Evolutionary conservation across 2,329 filamentous ascomycete species (phyloP), one percentile per base, ranked within the genome.

Genomic region (Cladosporium sp.): DNA sequence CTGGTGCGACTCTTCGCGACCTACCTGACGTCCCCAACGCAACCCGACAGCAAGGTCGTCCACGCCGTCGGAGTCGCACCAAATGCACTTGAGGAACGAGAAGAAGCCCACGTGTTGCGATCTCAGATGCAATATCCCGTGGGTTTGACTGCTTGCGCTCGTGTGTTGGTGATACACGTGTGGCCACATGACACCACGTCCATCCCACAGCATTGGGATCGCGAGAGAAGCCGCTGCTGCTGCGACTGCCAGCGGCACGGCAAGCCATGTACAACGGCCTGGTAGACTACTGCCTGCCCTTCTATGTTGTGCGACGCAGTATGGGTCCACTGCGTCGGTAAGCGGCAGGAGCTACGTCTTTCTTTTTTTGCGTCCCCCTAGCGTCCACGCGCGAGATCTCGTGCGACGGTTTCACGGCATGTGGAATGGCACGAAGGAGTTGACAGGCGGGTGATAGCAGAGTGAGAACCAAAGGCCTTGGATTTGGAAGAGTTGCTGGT

Each of bases 171-270:
- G 32, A 32, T 32, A 55, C 24, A 55, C 52, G 34, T 40, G 39
- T 55, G 40, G 52, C 40, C 52, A 55, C 40, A 55, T 55, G 52
- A 55, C 52, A 55, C 51, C 39, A 28, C 4, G 22, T n/a, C 32
- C 20, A 35, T 35, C 15, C 34, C 47, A 25, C 47, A 24, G 47
- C 47, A 20, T 32, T 32, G 34, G 47, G 19, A 50, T 20, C 17
- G 36, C 28, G 17, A 10, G 28, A 32, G 9, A 34, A 19, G 3
- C 9, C n/a, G n/a, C n/a, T n/a, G n/a, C n/a, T n/a, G n/a, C n/a
- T n/a, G n/a, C n/a, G n/a, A n/a, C 25, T 48, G 44, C 44, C n/a
- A n/a, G 34, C 25, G 24, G 25, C 13, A 28, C 19, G 17, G 47
- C 47, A 35, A 50, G 28, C 19, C 28, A 32, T 44, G 40, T 44